Conservation (phyloP, 352 stramenopile species). For the Phytophthora citrophthora region DNA sequence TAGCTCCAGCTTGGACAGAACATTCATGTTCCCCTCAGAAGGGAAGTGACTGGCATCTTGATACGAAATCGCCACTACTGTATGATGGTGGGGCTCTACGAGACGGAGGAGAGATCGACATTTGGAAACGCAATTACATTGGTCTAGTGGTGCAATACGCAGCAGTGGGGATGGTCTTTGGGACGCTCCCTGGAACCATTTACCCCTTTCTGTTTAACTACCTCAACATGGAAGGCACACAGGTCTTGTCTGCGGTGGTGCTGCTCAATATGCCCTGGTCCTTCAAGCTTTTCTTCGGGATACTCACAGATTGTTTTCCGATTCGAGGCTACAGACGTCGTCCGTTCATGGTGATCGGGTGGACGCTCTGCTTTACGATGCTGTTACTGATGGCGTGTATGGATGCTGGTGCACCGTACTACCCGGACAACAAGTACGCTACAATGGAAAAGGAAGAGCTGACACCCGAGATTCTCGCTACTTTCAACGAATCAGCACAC, state of each 20-base stretch:
- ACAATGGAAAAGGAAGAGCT: slow-evolving; percentile 27
- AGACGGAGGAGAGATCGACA: slow-evolving; percentile 27
- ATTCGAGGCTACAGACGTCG: slow-evolving; percentile 60
- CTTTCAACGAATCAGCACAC: slow-evolving; percentile 41
- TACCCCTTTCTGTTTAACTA: slow-evolving; percentile 62
- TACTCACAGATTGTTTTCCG: slow-evolving; percentile 56
- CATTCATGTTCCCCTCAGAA: slow-evolving; percentile 10
- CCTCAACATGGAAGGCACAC: slow-evolving; percentile 54
- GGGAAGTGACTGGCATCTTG: slow-evolving; percentile 20
- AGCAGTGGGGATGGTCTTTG: slow-evolving; percentile 45
- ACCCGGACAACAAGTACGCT: slow-evolving; percentile 30
- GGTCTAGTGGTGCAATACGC: slow-evolving; percentile 55
- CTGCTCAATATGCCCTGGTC: slow-evolving; percentile 60
- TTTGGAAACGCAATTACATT: slow-evolving; percentile 48
- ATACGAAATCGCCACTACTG: slow-evolving; percentile 21
- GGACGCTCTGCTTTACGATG: slow-evolving; percentile 48
- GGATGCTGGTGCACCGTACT: slow-evolving; percentile 52
- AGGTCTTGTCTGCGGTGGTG: slow-evolving; percentile 43
- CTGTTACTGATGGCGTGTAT: slow-evolving; percentile 51
- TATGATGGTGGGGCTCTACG: slow-evolving; percentile 31
- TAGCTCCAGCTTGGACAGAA: slow-evolving; percentile 5
- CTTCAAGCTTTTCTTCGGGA: slow-evolving; percentile 64
- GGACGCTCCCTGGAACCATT: slow-evolving; percentile 44
- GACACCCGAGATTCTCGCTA: slow-evolving; percentile 28
- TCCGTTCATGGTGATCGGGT: slow-evolving; percentile 68